phyloP scores from a whole-genome alignment of 352 stramenopile genomes.

The Pythium grandisporangium region DNA sequence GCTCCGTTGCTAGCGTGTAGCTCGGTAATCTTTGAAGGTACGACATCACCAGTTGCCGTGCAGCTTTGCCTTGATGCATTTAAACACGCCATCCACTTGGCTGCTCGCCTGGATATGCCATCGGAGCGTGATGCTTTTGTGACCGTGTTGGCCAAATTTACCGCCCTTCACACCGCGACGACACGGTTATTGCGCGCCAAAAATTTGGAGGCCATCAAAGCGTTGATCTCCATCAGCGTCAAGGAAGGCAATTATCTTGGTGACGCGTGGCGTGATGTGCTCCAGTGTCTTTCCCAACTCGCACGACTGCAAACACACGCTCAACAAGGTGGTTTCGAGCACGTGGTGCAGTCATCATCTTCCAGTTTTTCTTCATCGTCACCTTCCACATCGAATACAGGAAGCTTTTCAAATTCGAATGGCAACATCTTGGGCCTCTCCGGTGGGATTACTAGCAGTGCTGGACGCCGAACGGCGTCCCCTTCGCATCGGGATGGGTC shows the following conservation, averaged over 20 bases:
- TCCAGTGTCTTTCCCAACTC: constrained; percentile 97
- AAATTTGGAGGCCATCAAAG: constrained; percentile 97
- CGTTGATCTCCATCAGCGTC: constrained; percentile 94
- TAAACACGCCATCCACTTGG: constrained; percentile 91
- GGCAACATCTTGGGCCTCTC: no score
- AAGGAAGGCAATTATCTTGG: constrained; percentile 96
- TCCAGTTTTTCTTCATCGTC: constrained; percentile 4
- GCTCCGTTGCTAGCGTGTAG: constrained; percentile 94
- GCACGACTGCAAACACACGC: constrained; percentile 95
- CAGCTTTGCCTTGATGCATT: constrained; percentile 94
- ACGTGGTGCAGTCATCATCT: no score
- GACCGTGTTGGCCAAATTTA: constrained; percentile 95
- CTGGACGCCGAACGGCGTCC: constrained; percentile 14
- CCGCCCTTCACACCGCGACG: constrained; percentile 88
- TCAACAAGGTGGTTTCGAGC: constrained; percentile 35
- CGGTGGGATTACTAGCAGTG: constrained; percentile 5
- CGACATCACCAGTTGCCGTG: constrained; percentile 89
- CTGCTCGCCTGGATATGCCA: constrained; percentile 82
- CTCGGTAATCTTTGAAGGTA: constrained; percentile 95
- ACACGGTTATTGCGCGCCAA: constrained; percentile 93
- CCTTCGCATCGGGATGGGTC: constrained; percentile 40
- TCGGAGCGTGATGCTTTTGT: constrained; percentile 94
- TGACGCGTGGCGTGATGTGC: constrained; percentile 94
- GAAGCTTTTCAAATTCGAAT: no score
- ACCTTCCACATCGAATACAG: constrained; percentile 12